phyloP scores from a whole-genome alignment of 2,329 filamentous ascomycete genomes.

The Endoconidiophora polonica region DNA sequence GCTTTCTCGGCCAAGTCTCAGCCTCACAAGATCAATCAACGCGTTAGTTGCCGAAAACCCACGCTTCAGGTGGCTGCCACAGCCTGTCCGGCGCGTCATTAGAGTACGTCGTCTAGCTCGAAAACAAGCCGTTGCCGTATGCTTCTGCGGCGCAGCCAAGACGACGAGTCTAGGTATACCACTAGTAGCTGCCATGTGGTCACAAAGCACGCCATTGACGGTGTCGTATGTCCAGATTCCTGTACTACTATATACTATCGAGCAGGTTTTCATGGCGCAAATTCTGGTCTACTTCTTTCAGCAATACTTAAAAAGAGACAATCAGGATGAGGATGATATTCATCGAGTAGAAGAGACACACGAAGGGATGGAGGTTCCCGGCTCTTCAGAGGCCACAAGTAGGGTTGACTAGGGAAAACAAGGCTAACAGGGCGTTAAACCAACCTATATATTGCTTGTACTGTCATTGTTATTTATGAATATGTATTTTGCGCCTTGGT shows the following conservation, averaged over 20 bases:
- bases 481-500: neutral
- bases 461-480: neutral
- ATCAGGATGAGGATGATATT: slow-evolving; percentile 2
- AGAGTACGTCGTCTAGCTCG: slow-evolving; percentile 36
- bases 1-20: slow-evolving; percentile 26
- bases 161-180: slow-evolving; percentile 56
- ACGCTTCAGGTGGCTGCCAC: slow-evolving; percentile 17
- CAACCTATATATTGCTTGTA: neutral
- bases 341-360: slow-evolving; percentile 12
- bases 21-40: slow-evolving; percentile 21
- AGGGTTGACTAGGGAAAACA: neutral
- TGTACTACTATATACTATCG: slow-evolving; percentile 43
- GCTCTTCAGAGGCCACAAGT: neutral
- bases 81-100: slow-evolving; percentile 20
- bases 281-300: slow-evolving; percentile 30
- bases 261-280: slow-evolving; percentile 34
- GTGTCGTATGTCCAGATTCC: slow-evolving; percentile 46
- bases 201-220: slow-evolving; percentile 33
- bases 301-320: slow-evolving; percentile 24
- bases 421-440: neutral
- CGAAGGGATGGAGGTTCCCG: slow-evolving; percentile 5
- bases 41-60: slow-evolving; percentile 20
- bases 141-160: slow-evolving; percentile 59
- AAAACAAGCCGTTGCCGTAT: slow-evolving; percentile 50
- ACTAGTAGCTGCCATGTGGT: slow-evolving; percentile 51